Conservation (phyloP, 108 stramenopile species). For the Fistulifera pelliculosa region DNA sequence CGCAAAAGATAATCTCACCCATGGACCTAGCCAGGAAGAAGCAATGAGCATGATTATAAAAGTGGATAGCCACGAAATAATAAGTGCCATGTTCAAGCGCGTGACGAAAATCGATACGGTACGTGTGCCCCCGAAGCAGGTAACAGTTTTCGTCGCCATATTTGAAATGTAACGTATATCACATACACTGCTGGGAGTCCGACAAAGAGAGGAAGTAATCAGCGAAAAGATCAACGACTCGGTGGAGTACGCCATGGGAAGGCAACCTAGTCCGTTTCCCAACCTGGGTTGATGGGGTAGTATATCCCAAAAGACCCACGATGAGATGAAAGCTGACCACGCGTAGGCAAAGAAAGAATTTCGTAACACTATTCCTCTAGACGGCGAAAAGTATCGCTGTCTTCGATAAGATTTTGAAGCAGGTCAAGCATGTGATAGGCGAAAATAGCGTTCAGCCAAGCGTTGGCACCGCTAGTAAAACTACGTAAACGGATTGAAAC, state of each 20-base stretch:
- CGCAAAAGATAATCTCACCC: too few relatives aligned
- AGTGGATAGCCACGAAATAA: constrained; percentile 15
- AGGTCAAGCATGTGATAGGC: constrained; percentile 11
- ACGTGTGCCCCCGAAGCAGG: constrained; percentile 4
- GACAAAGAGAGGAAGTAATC: background rate
- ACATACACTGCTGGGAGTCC: background rate
- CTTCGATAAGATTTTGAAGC: constrained; percentile 7
- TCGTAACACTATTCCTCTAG: constrained; percentile 1
- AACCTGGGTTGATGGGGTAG: constrained; percentile 2
- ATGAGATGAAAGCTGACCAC: constrained; percentile 5
- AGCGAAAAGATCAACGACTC: constrained; percentile 3
- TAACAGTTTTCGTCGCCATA: constrained; percentile 1
- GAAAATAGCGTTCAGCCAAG: constrained; percentile 25
- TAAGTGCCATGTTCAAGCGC: too few relatives aligned
- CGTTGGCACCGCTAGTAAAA: constrained; percentile 12
- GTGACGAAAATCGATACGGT: constrained; percentile 9
- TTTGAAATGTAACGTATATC: background rate
- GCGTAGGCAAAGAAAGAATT: constrained; percentile 9
- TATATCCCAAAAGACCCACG: constrained; percentile 4
- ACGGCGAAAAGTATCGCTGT: constrained; percentile 11
- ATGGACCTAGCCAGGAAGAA: too few relatives aligned
- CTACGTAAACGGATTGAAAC: constrained; percentile 16
- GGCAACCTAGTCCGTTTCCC: constrained; percentile 8
- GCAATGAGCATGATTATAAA: constrained; percentile 3
- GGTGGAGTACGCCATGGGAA: constrained; percentile 4